These are phyloP conservation scores for Phalaenopsis equestris DNA, from an alignment of 106 monocot species.

Conservation along the genomic window DNA sequence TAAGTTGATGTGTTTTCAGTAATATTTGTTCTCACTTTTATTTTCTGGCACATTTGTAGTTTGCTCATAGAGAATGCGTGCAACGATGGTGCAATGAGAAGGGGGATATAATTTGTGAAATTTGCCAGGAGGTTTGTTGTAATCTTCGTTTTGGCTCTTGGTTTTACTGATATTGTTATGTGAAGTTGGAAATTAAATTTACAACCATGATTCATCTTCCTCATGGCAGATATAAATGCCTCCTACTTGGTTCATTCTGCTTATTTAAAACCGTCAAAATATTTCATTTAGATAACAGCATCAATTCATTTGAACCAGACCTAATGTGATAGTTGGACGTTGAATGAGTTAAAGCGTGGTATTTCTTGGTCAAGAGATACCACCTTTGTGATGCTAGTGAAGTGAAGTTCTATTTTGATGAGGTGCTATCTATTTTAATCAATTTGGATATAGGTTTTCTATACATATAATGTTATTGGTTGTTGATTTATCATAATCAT, in stretches of 20 bases:
- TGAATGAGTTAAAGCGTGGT: neutral
- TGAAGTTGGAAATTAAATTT: neutral
- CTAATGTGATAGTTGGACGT: neutral
- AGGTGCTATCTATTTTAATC: neutral
- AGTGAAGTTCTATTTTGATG: neutral
- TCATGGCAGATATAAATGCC: neutral
- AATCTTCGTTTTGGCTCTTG: neutral
- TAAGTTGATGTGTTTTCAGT: neutral
- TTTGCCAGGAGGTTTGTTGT: conserved; percentile 75
- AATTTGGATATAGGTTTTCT: neutral
- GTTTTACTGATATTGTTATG: neutral
- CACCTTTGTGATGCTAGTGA: neutral
- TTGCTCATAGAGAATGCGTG: conserved; percentile 82
- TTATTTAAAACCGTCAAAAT: neutral
- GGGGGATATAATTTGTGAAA: conserved; percentile 89
- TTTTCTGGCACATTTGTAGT: conserved; percentile 28
- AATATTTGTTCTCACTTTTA: conserved; percentile 1
- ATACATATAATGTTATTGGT: neutral
- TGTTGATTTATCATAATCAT: neutral
- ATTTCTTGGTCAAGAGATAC: neutral
- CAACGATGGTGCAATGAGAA: conserved; percentile 96
- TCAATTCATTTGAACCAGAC: neutral
- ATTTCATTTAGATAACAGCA: neutral
- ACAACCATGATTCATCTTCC: neutral
- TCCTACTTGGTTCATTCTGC: neutral